phyloP scores from a whole-genome alignment of 192 early-diverging fungal genomes.

The Umbelopsis vinacea region DNA sequence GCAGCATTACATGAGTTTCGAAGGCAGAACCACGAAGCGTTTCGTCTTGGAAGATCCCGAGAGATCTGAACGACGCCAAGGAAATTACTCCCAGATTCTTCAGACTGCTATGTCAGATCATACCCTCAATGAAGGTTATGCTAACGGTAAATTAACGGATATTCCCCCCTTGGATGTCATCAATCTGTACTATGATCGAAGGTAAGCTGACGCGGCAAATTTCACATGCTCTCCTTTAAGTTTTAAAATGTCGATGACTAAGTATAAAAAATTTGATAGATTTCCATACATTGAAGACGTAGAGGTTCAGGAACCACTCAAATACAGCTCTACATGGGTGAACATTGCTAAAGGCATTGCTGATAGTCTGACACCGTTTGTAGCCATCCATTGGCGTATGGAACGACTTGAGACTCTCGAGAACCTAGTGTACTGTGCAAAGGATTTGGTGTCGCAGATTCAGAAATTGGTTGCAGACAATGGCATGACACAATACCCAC shows the following conservation, averaged over 20 bases:
- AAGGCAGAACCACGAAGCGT: constrained; percentile 4
- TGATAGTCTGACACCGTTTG: constrained; percentile 33
- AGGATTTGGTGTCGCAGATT: constrained; percentile 30
- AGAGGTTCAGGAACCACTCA: constrained; percentile 25
- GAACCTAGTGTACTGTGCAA: constrained; percentile 37
- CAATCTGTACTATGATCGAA: constrained; percentile 41
- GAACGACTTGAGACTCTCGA: constrained; percentile 26
- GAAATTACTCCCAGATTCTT: constrained; percentile 14
- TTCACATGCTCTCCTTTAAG: no score
- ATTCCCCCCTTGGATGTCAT: constrained; percentile 30
- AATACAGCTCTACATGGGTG: constrained; percentile 31
- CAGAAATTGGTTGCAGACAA: background rate
- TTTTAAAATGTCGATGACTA: no score
- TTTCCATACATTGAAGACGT: constrained; percentile 34
- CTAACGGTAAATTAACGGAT: background rate
- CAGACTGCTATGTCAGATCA: constrained; percentile 4
- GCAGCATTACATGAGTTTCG: constrained; percentile 26
- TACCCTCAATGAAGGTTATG: background rate
- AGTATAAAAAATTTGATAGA: background rate
- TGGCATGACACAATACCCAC: constrained; percentile 7
- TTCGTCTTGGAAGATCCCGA: constrained; percentile 27
- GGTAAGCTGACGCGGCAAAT: constrained; percentile 13
- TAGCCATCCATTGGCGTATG: constrained; percentile 51
- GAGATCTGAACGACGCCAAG: background rate
- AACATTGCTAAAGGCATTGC: constrained; percentile 34